These are phyloP conservation scores for Prosopis cineraria DNA, from an alignment of 306 rosid genomes.

Conservation along the genomic window DNA sequence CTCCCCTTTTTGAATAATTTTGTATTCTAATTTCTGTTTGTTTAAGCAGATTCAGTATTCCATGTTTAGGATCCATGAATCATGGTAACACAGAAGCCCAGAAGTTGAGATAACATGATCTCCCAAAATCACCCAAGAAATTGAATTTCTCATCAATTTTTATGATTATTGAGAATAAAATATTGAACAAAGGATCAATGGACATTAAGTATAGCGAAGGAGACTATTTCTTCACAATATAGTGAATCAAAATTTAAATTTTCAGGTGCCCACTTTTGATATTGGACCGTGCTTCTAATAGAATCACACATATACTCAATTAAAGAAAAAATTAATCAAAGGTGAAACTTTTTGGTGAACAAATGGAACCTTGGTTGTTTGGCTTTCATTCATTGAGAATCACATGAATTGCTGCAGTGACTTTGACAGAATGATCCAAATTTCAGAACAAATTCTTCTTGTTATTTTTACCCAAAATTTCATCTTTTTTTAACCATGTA, in stretches of 20 bases:
- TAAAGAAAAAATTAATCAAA: background rate
- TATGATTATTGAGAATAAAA: background rate
- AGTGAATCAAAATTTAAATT: too few relatives aligned
- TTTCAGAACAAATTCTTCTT: background rate
- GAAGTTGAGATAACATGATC: background rate
- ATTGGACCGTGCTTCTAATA: too few relatives aligned
- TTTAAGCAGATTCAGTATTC: background rate
- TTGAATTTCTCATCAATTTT: background rate
- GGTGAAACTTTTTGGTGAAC: slow-evolving; percentile 14
- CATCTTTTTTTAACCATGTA: background rate
- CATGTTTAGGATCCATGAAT: background rate
- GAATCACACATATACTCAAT: too few relatives aligned
- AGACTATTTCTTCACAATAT: too few relatives aligned
- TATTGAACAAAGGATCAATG: too few relatives aligned
- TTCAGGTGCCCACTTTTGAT: too few relatives aligned
- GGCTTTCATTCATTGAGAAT: slow-evolving; percentile 39
- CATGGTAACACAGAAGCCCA: background rate
- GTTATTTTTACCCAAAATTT: background rate
- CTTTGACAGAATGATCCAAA: background rate
- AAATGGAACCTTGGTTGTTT: slow-evolving; percentile 35
- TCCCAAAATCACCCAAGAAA: slow-evolving; percentile 2
- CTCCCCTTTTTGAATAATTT: background rate
- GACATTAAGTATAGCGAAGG: too few relatives aligned
- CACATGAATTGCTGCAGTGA: slow-evolving; percentile 26
- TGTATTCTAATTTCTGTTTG: slow-evolving; percentile 18